Conservation (phyloP, 345 rosid genomes). For the Lepidium aucheri region DNA sequence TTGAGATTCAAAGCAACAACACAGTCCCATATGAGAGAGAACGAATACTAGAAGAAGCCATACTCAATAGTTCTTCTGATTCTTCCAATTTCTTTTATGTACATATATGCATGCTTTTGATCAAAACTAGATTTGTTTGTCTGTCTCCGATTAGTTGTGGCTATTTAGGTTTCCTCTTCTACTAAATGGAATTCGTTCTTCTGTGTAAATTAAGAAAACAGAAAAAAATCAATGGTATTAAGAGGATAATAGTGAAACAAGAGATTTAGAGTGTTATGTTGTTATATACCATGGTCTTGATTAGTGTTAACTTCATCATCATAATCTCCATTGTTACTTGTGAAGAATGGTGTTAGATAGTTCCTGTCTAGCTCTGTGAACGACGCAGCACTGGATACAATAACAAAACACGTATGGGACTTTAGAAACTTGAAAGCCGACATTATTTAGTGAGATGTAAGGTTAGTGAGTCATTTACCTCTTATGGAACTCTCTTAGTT, state of each 20-base stretch:
- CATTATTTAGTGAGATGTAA: neutral
- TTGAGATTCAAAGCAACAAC: neutral
- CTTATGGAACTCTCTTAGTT: slow-evolving; percentile 69
- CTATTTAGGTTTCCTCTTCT: slow-evolving; percentile 32
- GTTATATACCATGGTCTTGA: slow-evolving; percentile 18
- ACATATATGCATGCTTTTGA: slow-evolving; percentile 5
- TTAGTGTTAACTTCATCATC: slow-evolving; percentile 29
- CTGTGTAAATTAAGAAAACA: slow-evolving; percentile 22
- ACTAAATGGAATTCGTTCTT: slow-evolving; percentile 37
- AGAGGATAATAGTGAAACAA: neutral
- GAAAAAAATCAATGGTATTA: neutral
- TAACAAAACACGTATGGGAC: neutral
- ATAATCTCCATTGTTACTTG: slow-evolving; percentile 69
- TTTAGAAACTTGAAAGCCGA: neutral
- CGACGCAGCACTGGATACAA: slow-evolving; percentile 55
- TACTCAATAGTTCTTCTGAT: neutral
- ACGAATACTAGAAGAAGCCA: neutral
- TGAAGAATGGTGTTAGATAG: slow-evolving; percentile 80
- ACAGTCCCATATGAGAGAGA: neutral
- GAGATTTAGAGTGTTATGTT: neutral
- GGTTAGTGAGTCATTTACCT: slow-evolving; percentile 33
- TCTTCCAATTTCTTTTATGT: neutral
- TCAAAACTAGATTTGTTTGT: neutral
- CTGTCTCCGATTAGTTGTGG: slow-evolving; percentile 10
- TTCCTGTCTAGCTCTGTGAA: slow-evolving; percentile 73